Conservation (phyloP, 208 protist genomes). For the Crithidia brevicula region DNA sequence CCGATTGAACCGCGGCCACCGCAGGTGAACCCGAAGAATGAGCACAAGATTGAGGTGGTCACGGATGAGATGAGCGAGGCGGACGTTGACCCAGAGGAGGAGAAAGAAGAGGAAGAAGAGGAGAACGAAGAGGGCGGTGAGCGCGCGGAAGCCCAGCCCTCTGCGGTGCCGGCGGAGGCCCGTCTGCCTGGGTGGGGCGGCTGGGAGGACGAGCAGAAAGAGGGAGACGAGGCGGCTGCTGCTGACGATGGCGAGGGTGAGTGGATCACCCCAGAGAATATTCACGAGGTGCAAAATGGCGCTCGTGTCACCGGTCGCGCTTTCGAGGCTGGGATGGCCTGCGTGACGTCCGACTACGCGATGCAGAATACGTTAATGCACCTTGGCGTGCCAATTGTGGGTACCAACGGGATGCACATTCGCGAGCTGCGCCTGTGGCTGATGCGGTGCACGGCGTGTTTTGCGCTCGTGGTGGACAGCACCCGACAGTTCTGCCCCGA, state of each 20-base stretch:
- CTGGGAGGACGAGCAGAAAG: slow-evolving; percentile 44
- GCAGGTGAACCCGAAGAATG: slow-evolving; percentile 57
- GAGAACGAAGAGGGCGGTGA: slow-evolving; percentile 37
- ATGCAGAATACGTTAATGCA: slow-evolving; percentile 96
- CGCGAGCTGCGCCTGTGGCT: slow-evolving; percentile 90
- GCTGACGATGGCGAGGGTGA: slow-evolving; percentile 74
- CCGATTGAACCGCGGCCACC: slow-evolving; percentile 67
- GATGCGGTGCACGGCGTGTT: slow-evolving; percentile 91
- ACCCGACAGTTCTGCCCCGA: slow-evolving; percentile 92
- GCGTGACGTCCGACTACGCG: slow-evolving; percentile 95
- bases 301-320: slow-evolving; percentile 28
- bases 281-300: slow-evolving; percentile 45
- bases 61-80: slow-evolving; percentile 40
- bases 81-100: slow-evolving; percentile 18
- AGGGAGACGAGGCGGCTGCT: slow-evolving; percentile 33
- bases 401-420: slow-evolving; percentile 88
- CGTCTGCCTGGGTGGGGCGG: slow-evolving; percentile 33
- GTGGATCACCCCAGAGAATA: slow-evolving; percentile 95
- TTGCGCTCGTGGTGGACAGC: slow-evolving; percentile 84
- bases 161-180: not conserved
- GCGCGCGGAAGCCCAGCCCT: not conserved
- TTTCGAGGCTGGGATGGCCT: slow-evolving; percentile 85
- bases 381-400: slow-evolving; percentile 88
- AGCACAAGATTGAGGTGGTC: slow-evolving; percentile 38
- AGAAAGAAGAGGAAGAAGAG: slow-evolving; percentile 34